Evolutionary conservation across 1,284 basidiomycete genomes (phyloP).

Genomic region (Violaceomyces palustris): DNA sequence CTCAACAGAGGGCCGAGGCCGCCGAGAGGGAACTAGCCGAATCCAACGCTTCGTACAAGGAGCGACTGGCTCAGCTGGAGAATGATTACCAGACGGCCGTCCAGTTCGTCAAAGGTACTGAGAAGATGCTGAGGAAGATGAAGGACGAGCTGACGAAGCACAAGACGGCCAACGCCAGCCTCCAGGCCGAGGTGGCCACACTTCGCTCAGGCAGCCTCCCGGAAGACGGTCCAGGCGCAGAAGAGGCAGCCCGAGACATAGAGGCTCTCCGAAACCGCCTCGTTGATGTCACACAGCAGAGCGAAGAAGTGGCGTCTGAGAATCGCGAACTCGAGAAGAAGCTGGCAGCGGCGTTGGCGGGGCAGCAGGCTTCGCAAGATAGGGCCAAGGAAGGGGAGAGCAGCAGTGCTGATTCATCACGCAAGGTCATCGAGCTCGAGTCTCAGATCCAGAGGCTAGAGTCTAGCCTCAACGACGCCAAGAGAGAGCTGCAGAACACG

Average conservation of each 20-base stretch:
- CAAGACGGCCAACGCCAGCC: constrained; percentile 47
- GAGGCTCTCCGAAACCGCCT: constrained; percentile 40
- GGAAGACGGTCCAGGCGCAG: constrained; percentile 24
- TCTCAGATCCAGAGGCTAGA: constrained; percentile 25
- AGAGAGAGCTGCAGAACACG: constrained; percentile 32
- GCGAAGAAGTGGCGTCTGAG: constrained; percentile 39
- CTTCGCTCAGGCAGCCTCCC: constrained; percentile 10
- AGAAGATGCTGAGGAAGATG: constrained; percentile 97
- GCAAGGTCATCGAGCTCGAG: constrained; percentile 32
- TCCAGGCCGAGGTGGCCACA: constrained; percentile 30
- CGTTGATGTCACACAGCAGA: constrained; percentile 36
- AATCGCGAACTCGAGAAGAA: constrained; percentile 43
- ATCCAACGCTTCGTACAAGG: constrained; percentile 46
- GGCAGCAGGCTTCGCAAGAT: constrained; percentile 18
- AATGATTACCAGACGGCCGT: constrained; percentile 91
- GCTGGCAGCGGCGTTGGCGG: constrained; percentile 26
- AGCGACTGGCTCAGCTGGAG: constrained; percentile 65
- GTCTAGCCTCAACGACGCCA: constrained; percentile 17
- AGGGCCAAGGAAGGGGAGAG: constrained; percentile 1
- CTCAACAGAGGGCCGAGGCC: constrained; percentile 59
- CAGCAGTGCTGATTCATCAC: constrained; percentile 6
- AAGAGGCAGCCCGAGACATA: constrained; percentile 39
- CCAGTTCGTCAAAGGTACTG: constrained; percentile 76
- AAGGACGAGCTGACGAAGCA: constrained; percentile 59
- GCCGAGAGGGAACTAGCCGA: constrained; percentile 49